Conservation (phyloP, 2,329 filamentous ascomycete species). For the Fusarium palustre region DNA sequence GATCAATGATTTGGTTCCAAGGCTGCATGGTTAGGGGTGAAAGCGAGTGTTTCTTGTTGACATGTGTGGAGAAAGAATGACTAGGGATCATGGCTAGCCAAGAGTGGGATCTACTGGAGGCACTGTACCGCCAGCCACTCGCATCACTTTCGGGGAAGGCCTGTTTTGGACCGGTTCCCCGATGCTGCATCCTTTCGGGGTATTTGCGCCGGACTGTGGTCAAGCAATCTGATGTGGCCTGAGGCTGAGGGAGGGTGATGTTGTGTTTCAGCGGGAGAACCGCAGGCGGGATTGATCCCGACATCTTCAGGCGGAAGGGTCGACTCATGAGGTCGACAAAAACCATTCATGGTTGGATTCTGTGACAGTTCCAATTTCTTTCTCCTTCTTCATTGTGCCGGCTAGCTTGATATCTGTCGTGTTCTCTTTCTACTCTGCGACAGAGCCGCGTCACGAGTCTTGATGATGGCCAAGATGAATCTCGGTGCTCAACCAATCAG, state of each 20-base stretch:
- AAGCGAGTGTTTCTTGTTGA: background rate
- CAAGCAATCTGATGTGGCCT: background rate
- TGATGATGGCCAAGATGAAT: no score
- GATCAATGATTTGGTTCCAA: background rate
- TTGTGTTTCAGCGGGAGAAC: background rate
- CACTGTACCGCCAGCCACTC: background rate
- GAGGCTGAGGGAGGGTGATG: background rate
- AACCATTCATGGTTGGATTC: fast-evolving
- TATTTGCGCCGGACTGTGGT: background rate
- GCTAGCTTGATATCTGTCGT: background rate
- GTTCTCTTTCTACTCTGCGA: background rate
- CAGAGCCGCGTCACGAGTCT: fast-evolving
- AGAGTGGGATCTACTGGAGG: background rate
- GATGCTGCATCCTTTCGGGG: background rate
- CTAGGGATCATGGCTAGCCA: background rate
- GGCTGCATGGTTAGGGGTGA: background rate
- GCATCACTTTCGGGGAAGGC: background rate
- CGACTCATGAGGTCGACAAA: background rate
- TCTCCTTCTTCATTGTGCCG: no score
- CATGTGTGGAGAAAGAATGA: background rate
- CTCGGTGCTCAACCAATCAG: conserved; percentile 22
- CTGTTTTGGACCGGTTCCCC: background rate
- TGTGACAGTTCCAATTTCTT: fast-evolving
- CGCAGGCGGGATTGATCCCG: background rate
- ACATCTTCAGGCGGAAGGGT: background rate